Conservation (phyloP, 805 yeast species). For the Wickerhamomyces xylosicus region DNA sequence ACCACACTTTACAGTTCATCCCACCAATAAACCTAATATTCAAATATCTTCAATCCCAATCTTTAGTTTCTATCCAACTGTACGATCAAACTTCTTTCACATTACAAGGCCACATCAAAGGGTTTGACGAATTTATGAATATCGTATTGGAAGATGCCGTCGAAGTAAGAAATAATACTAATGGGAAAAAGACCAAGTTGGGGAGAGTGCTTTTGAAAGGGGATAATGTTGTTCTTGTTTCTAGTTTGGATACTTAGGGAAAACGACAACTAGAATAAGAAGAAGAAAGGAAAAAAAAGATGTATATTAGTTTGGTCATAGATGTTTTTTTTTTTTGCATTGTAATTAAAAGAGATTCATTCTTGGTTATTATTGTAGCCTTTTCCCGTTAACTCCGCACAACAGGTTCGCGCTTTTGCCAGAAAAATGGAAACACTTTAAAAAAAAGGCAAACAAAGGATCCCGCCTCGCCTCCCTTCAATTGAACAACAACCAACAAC, state of each 20-base stretch:
- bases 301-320: too few relatives aligned
- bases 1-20: slow-evolving; percentile 38
- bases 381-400: too few relatives aligned
- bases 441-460: too few relatives aligned
- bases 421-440: too few relatives aligned
- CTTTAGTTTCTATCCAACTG: slow-evolving; percentile 77
- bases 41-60: slow-evolving; percentile 74
- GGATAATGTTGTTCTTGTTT: slow-evolving; percentile 79
- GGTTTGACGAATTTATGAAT: slow-evolving; percentile 98
- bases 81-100: slow-evolving; percentile 73
- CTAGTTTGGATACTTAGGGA: slow-evolving; percentile 15
- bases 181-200: slow-evolving; percentile 38
- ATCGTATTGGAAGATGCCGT: slow-evolving; percentile 49
- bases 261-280: neutral
- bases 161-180: slow-evolving; percentile 49
- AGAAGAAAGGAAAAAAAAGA: neutral
- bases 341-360: too few relatives aligned
- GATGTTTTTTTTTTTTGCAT: too few relatives aligned
- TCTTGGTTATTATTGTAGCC: too few relatives aligned
- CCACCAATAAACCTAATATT: slow-evolving; percentile 92
- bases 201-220: slow-evolving; percentile 85
- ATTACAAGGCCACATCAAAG: slow-evolving; percentile 76
- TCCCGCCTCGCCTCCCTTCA: too few relatives aligned
- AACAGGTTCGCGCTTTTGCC: too few relatives aligned
- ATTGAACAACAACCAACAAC: too few relatives aligned